Conservation (phyloP, 441 rosid species). For the Daphne laureola region DNA sequence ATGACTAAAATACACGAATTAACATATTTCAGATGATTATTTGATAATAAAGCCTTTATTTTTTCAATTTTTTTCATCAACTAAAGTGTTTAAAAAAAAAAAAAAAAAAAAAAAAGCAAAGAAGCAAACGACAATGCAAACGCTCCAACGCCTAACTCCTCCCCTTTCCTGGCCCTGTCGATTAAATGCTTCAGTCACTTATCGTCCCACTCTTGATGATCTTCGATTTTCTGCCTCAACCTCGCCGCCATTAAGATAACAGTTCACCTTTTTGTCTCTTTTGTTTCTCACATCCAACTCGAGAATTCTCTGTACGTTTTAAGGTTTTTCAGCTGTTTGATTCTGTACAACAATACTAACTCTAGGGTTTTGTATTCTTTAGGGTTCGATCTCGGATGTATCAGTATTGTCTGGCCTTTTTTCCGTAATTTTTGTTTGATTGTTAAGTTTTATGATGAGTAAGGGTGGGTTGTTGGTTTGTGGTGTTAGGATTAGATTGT, state of each 20-base stretch:
- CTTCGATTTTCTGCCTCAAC: background rate
- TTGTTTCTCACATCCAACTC: background rate
- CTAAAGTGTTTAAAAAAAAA: too few species aligned
- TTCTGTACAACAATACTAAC: constrained; percentile 1
- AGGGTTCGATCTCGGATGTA: background rate
- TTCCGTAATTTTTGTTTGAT: background rate
- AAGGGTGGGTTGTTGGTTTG: constrained; percentile 10
- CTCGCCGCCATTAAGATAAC: background rate
- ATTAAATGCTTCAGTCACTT: background rate
- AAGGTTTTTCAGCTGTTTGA: background rate
- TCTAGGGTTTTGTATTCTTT: constrained; percentile 10
- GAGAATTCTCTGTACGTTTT: background rate
- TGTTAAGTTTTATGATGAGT: constrained; percentile 14
- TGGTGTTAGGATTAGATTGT: constrained; percentile 14
- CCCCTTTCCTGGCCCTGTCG: background rate
- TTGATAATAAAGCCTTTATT: too few species aligned
- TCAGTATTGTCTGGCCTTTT: background rate
- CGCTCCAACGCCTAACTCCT: background rate
- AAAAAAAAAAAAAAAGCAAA: too few species aligned
- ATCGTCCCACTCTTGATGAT: background rate
- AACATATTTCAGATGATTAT: too few species aligned
- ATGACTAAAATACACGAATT: too few species aligned
- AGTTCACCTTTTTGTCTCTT: background rate
- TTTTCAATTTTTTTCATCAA: too few species aligned
- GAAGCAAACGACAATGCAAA: background rate